Evolutionary conservation across 169 alveolate genomes (phyloP), one percentile per base, ranked within the genome.

Genomic region (Eimeria falciformis): DNA sequence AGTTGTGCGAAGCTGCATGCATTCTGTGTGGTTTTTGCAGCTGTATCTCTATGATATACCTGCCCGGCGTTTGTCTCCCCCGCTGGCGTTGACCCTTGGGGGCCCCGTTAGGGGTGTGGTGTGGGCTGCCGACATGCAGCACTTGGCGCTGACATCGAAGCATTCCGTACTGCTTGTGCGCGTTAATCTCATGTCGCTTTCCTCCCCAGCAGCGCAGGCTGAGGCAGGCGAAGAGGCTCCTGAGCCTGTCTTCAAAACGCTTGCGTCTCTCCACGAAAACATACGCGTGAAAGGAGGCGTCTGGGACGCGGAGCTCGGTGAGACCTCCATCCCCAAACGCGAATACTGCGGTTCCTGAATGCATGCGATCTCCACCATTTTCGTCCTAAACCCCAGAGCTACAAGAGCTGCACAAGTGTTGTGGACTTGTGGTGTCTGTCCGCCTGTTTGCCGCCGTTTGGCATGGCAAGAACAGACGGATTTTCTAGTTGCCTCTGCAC

Each of bases 221-320:
- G 90, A 77, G 29, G 27, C 25, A 58, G 75, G 56, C 4, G 56
- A 33, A 23, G 73, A 55, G 37, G 75, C 62, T 5, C 37, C 91
- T 0, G 88, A 50, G 14, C 91, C 78, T 62, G 90, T 46, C 78
- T 46, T 95, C 58, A 95, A 94, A 94, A 68, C 90, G 75, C 58
- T 94, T 40, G 82, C 93, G 27, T 78, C 95, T 43, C 85, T 95
- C 33, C 96, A 95, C 62, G 97, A 96, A 75, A 93, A 95, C 84
- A 93, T 94, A 77, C 91, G 95, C 62, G 94, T 96, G 75, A 96
- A 96, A 69, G 92, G 96, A 29, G 97, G 96, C 6, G 95, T 94
- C 18, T 94, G 96, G 96, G 96, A 94, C 71, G 95, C 94, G 29
- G 82, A 95, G 33, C 94, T 96, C 53, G 97, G 90, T 84, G 45